Conservation (phyloP, 345 rosid genomes). For the Aegle marmelos region DNA sequence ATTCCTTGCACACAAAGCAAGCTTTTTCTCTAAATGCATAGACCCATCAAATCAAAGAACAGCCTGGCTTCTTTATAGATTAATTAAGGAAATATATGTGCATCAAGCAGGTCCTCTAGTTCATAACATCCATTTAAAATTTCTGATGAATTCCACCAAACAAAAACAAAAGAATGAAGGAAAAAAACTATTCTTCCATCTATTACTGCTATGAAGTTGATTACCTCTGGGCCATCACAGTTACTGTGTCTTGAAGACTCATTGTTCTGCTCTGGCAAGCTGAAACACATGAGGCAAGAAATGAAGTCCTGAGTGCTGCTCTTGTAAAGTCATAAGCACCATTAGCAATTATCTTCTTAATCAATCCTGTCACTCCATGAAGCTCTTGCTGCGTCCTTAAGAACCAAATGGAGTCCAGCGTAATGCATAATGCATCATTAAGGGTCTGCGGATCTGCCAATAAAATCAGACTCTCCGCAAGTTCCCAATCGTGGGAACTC, state of each 20-base stretch:
- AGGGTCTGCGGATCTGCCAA: conserved; percentile 83
- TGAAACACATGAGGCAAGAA: conserved; percentile 94
- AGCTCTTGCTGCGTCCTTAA: conserved; percentile 66
- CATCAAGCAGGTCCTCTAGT: background rate
- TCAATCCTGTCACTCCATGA: conserved; percentile 66
- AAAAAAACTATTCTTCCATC: background rate
- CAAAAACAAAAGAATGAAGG: background rate
- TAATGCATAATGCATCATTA: conserved; percentile 83
- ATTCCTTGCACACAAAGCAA: background rate
- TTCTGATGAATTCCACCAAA: background rate
- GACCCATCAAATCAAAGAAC: background rate
- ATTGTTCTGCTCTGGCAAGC: conserved; percentile 83
- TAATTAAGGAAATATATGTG: background rate
- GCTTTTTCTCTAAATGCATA: background rate
- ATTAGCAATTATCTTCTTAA: conserved; percentile 60
- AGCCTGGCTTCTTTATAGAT: background rate
- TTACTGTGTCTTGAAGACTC: conserved; percentile 83
- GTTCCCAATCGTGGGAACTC: conserved; percentile 87
- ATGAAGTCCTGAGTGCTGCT: conserved; percentile 94
- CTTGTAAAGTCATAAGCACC: conserved; percentile 97
- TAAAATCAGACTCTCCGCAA: conserved; percentile 63
- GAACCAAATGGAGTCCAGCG: conserved; percentile 92
- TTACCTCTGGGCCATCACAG: conserved; percentile 94
- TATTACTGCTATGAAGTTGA: background rate
- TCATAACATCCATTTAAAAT: background rate